Percentiles rank a stretch among this genome's conserved stretches.
These are phyloP conservation scores for Penicillium steckii DNA, from an alignment of 495 filamentous ascomycete genomes.

Conservation along the genomic window DNA sequence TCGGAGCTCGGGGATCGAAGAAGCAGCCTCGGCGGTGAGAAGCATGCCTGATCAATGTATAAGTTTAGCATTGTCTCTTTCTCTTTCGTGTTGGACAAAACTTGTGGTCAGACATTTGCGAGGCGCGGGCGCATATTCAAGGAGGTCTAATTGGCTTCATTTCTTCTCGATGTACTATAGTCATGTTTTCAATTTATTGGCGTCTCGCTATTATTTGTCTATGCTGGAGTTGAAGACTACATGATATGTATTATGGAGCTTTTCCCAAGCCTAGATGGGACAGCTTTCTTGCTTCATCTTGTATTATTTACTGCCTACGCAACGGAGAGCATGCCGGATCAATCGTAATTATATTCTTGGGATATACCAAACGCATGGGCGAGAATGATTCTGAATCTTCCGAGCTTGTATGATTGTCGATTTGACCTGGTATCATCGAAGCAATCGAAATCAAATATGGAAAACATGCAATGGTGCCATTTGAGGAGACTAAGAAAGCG, in stretches of 20 bases:
- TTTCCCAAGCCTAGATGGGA: not conserved
- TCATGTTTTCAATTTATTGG: conserved; percentile 31
- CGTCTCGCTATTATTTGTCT: conserved; percentile 23
- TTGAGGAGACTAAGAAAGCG: too few relatives aligned
- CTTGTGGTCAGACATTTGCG: conserved; percentile 32
- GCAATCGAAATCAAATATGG: too few relatives aligned
- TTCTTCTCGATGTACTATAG: conserved; percentile 43
- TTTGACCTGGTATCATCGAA: too few relatives aligned
- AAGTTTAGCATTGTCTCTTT: conserved; percentile 25
- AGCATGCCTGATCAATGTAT: conserved; percentile 23
- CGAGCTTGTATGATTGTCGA: too few relatives aligned
- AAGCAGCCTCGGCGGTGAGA: conserved; percentile 25
- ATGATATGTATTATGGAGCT: not conserved
- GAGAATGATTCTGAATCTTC: too few relatives aligned
- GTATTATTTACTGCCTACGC: too few relatives aligned
- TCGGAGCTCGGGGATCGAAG: conserved; percentile 25
- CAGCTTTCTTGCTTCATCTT: too few relatives aligned
- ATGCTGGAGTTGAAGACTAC: not conserved
- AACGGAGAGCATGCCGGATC: too few relatives aligned
- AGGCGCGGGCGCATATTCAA: conserved; percentile 39
- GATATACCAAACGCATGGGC: too few relatives aligned
- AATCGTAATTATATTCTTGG: too few relatives aligned
- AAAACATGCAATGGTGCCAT: too few relatives aligned
- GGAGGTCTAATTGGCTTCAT: conserved; percentile 31
- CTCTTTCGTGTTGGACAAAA: conserved; percentile 24